Conservation (phyloP, 257 asterid genomes). For the Fraxinus cuspidata region DNA sequence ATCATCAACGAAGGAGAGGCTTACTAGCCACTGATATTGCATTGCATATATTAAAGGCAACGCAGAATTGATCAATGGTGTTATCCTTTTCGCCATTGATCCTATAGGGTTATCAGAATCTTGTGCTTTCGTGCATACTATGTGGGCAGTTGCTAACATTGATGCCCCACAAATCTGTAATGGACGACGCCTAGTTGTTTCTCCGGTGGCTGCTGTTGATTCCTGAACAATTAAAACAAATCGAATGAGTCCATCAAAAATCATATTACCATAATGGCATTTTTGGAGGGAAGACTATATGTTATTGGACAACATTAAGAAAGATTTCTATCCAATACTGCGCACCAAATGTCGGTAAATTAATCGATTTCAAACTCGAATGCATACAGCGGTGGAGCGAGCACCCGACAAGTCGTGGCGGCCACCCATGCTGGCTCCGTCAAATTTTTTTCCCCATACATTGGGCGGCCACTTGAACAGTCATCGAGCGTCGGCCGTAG, state of each 20-base stretch:
- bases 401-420: no score
- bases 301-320: not conserved
- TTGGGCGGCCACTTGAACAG: no score
- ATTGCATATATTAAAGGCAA: slow-evolving; percentile 37
- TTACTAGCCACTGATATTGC: slow-evolving; percentile 39
- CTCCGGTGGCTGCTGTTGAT: not conserved
- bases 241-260: no score
- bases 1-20: slow-evolving; percentile 50
- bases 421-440: no score
- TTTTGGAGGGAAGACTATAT: no score
- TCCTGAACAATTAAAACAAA: slow-evolving; percentile 25
- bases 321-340: not conserved
- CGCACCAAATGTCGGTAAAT: no score
- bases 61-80: not conserved
- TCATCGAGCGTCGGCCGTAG: no score
- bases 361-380: not conserved
- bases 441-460: no score
- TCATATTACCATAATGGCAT: no score
- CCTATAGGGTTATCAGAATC: slow-evolving; percentile 47
- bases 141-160: slow-evolving; percentile 38
- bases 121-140: slow-evolving; percentile 37
- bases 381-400: no score
- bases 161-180: slow-evolving; percentile 59
- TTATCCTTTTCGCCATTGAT: slow-evolving; percentile 28
- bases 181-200: slow-evolving; percentile 50